Percentiles rank a stretch among this genome's conserved stretches.
Conservation (phyloP, 73 alveolate genomes). For the Paramecium primaurelia region DNA sequence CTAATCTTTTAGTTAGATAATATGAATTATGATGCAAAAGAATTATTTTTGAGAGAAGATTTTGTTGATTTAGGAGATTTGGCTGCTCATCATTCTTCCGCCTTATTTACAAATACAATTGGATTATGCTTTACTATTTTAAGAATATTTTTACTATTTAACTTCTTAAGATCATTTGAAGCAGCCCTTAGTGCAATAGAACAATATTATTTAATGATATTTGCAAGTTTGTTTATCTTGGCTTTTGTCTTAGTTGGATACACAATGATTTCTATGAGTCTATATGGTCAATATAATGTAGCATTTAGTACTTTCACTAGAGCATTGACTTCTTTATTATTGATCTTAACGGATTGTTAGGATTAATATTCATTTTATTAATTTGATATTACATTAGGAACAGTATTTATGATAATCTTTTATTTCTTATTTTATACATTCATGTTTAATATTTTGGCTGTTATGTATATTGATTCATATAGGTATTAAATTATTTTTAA, state of each 20-base stretch:
- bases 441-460: slow-evolving; percentile 33
- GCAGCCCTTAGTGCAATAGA: slow-evolving; percentile 21
- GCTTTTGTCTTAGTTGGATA: not conserved
- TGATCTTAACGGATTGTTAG: not conserved
- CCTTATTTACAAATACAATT: not conserved
- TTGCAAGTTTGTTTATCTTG: slow-evolving; percentile 3
- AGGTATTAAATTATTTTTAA: not conserved
- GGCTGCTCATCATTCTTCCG: not conserved
- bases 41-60: not conserved
- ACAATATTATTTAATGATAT: not conserved
- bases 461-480: slow-evolving; percentile 42
- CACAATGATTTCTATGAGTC: not conserved
- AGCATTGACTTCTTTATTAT: not conserved
- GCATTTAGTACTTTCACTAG: slow-evolving; percentile 3
- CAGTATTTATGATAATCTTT: not conserved
- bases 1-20: not conserved
- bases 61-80: slow-evolving; percentile 1
- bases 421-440: not conserved
- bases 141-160: slow-evolving; percentile 22
- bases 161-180: slow-evolving; percentile 15
- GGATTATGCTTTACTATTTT: not conserved
- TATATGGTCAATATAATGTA: not conserved
- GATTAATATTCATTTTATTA: not conserved
- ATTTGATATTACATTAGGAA: not conserved
- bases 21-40: not conserved